phyloP scores from a whole-genome alignment of 2,329 filamentous ascomycete species.

The Orbilia brochopaga region DNA sequence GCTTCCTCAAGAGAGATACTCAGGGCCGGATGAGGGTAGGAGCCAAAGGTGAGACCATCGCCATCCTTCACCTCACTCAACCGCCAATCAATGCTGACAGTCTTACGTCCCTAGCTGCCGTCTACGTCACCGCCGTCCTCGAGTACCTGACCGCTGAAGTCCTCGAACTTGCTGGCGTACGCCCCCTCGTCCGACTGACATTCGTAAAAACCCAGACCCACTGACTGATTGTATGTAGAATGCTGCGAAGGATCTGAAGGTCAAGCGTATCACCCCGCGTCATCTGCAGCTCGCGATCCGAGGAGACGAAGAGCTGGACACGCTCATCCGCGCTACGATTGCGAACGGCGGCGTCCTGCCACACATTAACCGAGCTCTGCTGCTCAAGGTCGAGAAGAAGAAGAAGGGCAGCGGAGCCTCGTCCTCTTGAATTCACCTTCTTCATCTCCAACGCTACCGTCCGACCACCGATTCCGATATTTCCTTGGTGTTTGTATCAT shows the following conservation, averaged over 20 bases:
- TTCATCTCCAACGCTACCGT: background rate
- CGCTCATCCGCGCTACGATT: slow-evolving; percentile 94
- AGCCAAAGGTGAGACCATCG: slow-evolving; percentile 61
- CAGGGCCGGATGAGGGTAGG: slow-evolving; percentile 77
- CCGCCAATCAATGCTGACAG: background rate
- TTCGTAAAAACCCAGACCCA: slow-evolving; percentile 29
- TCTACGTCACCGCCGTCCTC: slow-evolving; percentile 96
- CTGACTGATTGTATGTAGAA: slow-evolving; percentile 64
- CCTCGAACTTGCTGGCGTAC: slow-evolving; percentile 87
- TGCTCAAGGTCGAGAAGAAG: slow-evolving; percentile 97
- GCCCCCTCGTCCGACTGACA: slow-evolving; percentile 51
- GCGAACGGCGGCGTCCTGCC: slow-evolving; percentile 98
- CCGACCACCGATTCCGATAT: background rate
- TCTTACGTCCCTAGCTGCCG: slow-evolving; percentile 68
- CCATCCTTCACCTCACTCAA: slow-evolving; percentile 1
- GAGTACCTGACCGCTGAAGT: slow-evolving; percentile 99
- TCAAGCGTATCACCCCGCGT: slow-evolving; percentile 98
- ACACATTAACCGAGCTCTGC: slow-evolving; percentile 95
- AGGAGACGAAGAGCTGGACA: slow-evolving; percentile 97
- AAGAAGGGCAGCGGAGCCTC: slow-evolving; percentile 67
- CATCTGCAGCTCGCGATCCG: slow-evolving; percentile 97
- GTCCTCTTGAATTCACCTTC: slow-evolving; percentile 39
- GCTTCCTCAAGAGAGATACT: slow-evolving; percentile 98
- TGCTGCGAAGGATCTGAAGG: slow-evolving; percentile 98
- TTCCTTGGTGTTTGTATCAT: slow-evolving; percentile 2